A percentile compares a stretch with the other conserved stretches of the same genome.
phyloP scores from a whole-genome alignment of 83 land plant genomes.

The Picea abies region DNA sequence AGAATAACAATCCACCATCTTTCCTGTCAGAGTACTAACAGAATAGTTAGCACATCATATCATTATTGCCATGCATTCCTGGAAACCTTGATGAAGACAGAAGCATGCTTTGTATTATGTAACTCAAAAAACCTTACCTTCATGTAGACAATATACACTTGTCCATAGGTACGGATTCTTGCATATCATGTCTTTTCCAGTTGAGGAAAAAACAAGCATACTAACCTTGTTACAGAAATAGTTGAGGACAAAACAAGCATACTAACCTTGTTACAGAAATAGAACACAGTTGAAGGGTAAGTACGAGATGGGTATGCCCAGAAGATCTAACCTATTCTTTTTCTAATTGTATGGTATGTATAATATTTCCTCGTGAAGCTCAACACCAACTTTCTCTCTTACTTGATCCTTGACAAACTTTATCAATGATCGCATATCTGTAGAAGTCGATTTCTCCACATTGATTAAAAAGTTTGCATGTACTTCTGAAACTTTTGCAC shows the following conservation, averaged over 20 bases:
- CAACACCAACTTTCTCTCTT: conserved; percentile 41
- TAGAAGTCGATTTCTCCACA: conserved; percentile 41
- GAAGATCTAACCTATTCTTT: background rate
- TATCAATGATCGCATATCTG: conserved; percentile 59
- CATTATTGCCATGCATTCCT: background rate
- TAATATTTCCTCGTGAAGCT: conserved; percentile 59
- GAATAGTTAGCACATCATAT: background rate
- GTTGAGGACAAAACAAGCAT: background rate
- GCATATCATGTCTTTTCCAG: background rate
- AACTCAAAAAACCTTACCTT: background rate
- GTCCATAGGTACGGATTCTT: background rate
- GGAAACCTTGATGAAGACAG: background rate
- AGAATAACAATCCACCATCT: no score
- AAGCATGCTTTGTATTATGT: background rate
- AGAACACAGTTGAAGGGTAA: background rate
- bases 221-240: conserved; percentile 5
- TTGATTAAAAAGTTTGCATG: conserved; percentile 81
- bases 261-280: conserved; percentile 1
- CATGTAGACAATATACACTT: background rate
- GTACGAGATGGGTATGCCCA: conserved; percentile 6
- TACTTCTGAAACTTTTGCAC: conserved; percentile 66
- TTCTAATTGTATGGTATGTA: conserved; percentile 40
- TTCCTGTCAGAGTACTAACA: background rate
- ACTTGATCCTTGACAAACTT: conserved; percentile 56
- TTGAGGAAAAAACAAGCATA: background rate